Evolutionary conservation across 1,139 yeast genomes (phyloP).

Genomic region (Pichia sp.): DNA sequence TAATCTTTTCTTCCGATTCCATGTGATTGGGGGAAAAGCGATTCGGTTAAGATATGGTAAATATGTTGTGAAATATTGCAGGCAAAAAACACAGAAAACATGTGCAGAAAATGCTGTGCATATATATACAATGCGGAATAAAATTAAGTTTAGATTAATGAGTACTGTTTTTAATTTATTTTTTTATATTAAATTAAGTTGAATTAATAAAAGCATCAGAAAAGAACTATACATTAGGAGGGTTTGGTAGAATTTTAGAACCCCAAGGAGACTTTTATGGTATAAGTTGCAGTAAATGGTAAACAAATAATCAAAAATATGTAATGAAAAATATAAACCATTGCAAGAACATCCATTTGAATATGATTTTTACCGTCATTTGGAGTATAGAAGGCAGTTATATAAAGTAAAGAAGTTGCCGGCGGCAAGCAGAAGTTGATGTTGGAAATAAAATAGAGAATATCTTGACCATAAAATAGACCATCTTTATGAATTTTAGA

Average conservation of each 20-base stretch:
- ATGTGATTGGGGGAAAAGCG: too few relatives aligned
- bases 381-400: constrained; percentile 78
- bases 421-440: constrained; percentile 77
- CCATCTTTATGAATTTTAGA: constrained; percentile 40
- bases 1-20: not conserved
- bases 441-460: constrained; percentile 62
- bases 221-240: not conserved
- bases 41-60: too few relatives aligned
- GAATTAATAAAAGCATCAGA: not conserved
- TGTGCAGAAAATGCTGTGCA: not conserved
- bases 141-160: too few relatives aligned
- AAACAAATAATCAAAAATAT: constrained; percentile 51
- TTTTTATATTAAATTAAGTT: not conserved
- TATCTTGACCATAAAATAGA: constrained; percentile 51
- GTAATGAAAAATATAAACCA: constrained; percentile 66
- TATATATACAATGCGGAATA: not conserved
- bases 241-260: constrained; percentile 5
- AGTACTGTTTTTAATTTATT: too few relatives aligned
- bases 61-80: too few relatives aligned
- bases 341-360: constrained; percentile 81
- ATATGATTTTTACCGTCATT: constrained; percentile 52
- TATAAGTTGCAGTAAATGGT: constrained; percentile 62
- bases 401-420: constrained; percentile 77
- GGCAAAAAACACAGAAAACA: not conserved
- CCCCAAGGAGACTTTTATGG: constrained; percentile 37